A percentile compares a stretch with the other conserved stretches of the same genome.
phyloP scores from a whole-genome alignment of 2,329 filamentous ascomycete genomes.

The Trichoderma simmonsii region DNA sequence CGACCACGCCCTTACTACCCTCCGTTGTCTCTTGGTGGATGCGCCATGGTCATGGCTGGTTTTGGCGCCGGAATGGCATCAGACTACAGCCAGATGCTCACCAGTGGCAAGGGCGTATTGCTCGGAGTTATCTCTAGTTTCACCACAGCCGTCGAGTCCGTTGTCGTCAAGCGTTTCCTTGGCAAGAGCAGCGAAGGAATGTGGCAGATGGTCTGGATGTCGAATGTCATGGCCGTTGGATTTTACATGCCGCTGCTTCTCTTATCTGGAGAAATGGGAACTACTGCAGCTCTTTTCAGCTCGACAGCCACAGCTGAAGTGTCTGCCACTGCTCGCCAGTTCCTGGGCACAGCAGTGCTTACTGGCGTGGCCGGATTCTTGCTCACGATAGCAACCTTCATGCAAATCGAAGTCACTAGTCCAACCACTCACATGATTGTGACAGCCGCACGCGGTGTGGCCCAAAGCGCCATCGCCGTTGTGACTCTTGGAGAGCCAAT shows the following conservation, averaged over 20 bases:
- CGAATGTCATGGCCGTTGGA: constrained; percentile 8
- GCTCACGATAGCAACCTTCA: constrained; percentile 10
- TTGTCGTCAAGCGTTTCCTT: constrained; percentile 4
- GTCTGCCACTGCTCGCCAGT: constrained; percentile 1
- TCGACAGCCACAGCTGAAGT: not conserved
- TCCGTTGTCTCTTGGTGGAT: not conserved
- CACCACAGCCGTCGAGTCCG: constrained; percentile 9
- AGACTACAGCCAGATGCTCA: constrained; percentile 12
- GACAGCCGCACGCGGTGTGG: constrained; percentile 9
- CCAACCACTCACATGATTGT: constrained; percentile 15
- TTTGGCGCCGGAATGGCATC: constrained; percentile 14
- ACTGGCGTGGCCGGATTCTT: constrained; percentile 9
- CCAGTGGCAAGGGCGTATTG: constrained; percentile 6
- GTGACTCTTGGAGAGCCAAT: constrained; percentile 1
- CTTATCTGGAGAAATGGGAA: constrained; percentile 1
- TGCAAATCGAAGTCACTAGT: constrained; percentile 14
- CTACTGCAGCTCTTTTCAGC: not conserved
- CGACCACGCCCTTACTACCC: constrained; percentile 13
- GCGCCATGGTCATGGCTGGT: constrained; percentile 11
- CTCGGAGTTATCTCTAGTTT: constrained; percentile 11
- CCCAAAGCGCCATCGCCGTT: constrained; percentile 2
- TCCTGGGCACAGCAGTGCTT: not conserved
- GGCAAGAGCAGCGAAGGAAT: constrained; percentile 13
- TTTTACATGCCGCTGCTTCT: not conserved
- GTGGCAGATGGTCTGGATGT: constrained; percentile 17